Conservation (phyloP, 257 asterid species). For the Gentiana macrophylla region DNA sequence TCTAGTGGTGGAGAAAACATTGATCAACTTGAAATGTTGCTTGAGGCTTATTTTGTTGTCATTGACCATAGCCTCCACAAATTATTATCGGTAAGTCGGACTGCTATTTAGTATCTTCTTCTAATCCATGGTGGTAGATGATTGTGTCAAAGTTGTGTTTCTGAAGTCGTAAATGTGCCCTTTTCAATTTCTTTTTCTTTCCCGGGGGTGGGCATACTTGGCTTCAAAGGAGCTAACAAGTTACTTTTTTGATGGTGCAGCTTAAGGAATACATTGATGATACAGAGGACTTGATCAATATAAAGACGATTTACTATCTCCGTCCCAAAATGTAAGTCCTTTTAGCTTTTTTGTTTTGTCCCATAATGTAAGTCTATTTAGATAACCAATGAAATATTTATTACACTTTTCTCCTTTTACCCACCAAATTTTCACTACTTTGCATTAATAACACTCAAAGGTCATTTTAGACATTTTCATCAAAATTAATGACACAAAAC, state of each 20-base stretch:
- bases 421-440: too few relatives aligned
- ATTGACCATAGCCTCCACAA: constrained; percentile 81
- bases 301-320: constrained; percentile 41
- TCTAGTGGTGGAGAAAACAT: constrained; percentile 60
- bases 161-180: neutral
- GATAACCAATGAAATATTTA: too few relatives aligned
- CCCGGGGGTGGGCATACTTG: too few relatives aligned
- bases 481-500: too few relatives aligned
- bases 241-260: constrained; percentile 26
- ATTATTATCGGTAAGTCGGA: constrained; percentile 62
- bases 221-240: too few relatives aligned
- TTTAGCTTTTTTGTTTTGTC: too few relatives aligned
- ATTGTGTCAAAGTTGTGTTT: too few relatives aligned
- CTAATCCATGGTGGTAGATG: too few relatives aligned
- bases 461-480: neutral
- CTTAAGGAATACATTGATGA: constrained; percentile 97
- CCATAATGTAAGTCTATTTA: too few relatives aligned
- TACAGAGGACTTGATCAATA: constrained; percentile 93
- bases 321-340: too few relatives aligned
- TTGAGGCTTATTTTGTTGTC: constrained; percentile 87
- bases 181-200: neutral
- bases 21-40: constrained; percentile 95
- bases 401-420: too few relatives aligned
- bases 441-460: constrained; percentile 12
- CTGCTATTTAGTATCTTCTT: neutral